phyloP scores from a whole-genome alignment of 352 stramenopile species.

The Globisporangium perplexum region DNA sequence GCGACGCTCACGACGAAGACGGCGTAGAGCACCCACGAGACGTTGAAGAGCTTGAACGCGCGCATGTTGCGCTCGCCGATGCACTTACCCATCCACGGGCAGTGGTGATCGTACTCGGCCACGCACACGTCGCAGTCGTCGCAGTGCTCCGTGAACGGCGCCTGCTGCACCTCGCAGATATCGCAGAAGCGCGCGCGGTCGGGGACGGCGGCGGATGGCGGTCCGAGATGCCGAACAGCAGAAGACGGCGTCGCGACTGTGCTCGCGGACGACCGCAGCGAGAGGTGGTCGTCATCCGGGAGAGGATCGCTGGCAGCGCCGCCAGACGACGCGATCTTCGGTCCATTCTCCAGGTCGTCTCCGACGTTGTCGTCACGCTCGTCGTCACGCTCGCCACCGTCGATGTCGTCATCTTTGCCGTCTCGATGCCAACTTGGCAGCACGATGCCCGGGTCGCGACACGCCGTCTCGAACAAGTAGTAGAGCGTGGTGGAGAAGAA shows the following conservation, averaged over 20 bases:
- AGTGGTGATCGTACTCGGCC: slow-evolving; percentile 88
- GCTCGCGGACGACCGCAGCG: slow-evolving; percentile 3
- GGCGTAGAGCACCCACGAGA: slow-evolving; percentile 77
- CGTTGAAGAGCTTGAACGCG: slow-evolving; percentile 89
- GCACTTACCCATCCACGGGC: slow-evolving; percentile 93
- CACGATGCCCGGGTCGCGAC: slow-evolving; percentile 70
- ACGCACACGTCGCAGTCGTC: slow-evolving; percentile 92
- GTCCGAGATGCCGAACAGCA: slow-evolving; percentile 16
- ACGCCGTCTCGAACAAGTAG: slow-evolving; percentile 71
- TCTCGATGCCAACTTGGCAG: slow-evolving; percentile 17
- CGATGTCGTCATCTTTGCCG: no score
- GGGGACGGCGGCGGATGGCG: no score
- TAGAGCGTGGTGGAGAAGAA: slow-evolving; percentile 57
- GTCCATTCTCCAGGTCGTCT: not conserved
- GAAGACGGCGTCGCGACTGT: slow-evolving; percentile 9
- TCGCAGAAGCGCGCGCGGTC: slow-evolving; percentile 37
- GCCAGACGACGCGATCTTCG: not conserved
- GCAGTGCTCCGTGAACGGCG: slow-evolving; percentile 81
- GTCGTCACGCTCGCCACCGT: slow-evolving; percentile 6
- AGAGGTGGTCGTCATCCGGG: slow-evolving; percentile 2
- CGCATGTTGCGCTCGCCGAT: slow-evolving; percentile 90
- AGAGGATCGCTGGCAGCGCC: not conserved
- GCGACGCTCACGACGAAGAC: slow-evolving; percentile 67
- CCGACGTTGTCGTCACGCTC: not conserved
- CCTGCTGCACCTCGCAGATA: slow-evolving; percentile 59